These are phyloP conservation scores for Eimeria sp. DNA, from an alignment of 169 alveolate genomes.

Conservation along the genomic window DNA sequence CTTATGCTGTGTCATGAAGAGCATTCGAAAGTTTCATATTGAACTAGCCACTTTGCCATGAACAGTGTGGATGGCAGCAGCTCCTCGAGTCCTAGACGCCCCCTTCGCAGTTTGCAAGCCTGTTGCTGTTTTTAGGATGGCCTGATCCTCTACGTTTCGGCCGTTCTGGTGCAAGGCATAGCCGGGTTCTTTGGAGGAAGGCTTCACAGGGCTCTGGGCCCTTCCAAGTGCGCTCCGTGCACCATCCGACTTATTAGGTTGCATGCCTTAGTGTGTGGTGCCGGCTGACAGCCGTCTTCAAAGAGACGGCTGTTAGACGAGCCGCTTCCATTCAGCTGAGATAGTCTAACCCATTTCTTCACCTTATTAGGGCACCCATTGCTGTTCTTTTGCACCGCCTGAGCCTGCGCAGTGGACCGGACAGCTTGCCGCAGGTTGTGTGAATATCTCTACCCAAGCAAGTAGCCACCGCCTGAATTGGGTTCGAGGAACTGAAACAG, in stretches of 20 bases:
- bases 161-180: conserved; percentile 61
- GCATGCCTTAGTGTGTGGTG: not conserved
- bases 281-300: no score
- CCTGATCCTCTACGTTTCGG: conserved; percentile 43
- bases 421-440: not conserved
- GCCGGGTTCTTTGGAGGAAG: conserved; percentile 73
- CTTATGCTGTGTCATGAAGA: not conserved
- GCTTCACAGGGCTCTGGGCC: conserved; percentile 57
- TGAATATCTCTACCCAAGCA: not conserved
- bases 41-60: not conserved
- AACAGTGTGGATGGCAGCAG: not conserved
- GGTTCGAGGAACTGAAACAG: no score
- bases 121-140: conserved; percentile 22
- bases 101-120: not conserved
- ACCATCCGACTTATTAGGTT: no score
- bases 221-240: conserved; percentile 29
- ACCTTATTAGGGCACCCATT: not conserved
- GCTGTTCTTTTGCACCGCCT: not conserved
- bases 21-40: not conserved
- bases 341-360: not conserved
- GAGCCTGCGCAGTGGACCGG: not conserved
- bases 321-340: not conserved
- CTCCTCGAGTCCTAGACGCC: not conserved
- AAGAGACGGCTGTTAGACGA: not conserved
- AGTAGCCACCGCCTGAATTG: not conserved